Percentiles rank a stretch among this genome's conserved stretches.
phyloP scores from a whole-genome alignment of 2,329 filamentous ascomycete genomes.

The Colletotrichum spaethianum region DNA sequence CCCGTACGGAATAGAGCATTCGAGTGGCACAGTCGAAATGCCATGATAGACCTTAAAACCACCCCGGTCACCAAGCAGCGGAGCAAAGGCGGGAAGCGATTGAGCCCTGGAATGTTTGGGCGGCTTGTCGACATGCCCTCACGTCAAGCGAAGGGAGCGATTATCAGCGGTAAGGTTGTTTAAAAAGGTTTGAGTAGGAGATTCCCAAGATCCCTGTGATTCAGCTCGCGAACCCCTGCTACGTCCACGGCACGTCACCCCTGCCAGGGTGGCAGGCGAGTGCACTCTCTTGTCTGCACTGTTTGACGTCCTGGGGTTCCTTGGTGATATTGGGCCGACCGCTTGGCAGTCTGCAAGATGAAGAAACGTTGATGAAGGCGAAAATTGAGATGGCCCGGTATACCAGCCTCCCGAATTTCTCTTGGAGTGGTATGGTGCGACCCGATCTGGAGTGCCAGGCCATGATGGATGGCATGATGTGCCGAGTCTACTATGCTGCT shows the following conservation, averaged over 20 bases:
- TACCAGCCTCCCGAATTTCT: constrained; percentile 22
- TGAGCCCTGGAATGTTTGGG: background rate
- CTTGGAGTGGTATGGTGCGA: background rate
- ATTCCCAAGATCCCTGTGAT: constrained; percentile 23
- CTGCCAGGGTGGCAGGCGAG: background rate
- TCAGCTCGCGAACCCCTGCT: constrained; percentile 23
- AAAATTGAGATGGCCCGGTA: background rate
- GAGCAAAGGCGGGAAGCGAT: constrained; percentile 5
- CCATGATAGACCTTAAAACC: background rate
- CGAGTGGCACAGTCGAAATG: constrained; percentile 19
- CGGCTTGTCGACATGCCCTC: constrained; percentile 22
- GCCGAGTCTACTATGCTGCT: background rate
- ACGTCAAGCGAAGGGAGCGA: constrained; percentile 26
- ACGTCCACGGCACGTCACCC: constrained; percentile 12
- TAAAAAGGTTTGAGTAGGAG: constrained; percentile 12
- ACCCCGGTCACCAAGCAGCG: background rate
- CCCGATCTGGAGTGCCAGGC: background rate
- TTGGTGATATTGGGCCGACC: background rate
- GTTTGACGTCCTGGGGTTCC: constrained; percentile 13
- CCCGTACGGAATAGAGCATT: constrained; percentile 8
- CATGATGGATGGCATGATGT: constrained; percentile 10
- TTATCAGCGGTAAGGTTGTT: constrained; percentile 16
- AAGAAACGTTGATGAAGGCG: background rate
- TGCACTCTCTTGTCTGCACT: constrained; percentile 14
- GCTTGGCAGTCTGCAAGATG: background rate